phyloP scores from a whole-genome alignment of 1,284 basidiomycete genomes.

The Irpex sp. region DNA sequence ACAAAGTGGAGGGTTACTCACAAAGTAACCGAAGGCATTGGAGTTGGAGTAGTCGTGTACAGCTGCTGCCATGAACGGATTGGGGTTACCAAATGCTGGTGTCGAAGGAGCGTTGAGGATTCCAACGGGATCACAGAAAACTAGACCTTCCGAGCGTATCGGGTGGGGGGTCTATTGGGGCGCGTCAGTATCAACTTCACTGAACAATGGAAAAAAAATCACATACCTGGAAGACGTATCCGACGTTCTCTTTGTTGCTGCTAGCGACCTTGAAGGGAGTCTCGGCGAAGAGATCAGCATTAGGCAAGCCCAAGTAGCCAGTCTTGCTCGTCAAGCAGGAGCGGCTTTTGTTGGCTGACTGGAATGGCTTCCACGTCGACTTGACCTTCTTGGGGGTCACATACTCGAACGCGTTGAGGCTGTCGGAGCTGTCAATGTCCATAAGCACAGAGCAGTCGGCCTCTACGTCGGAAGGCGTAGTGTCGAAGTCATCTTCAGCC shows the following conservation, averaged over 20 bases:
- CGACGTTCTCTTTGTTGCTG: neutral
- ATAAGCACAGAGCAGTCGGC: neutral
- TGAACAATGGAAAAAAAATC: neutral
- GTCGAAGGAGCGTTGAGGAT: neutral
- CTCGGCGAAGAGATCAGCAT: neutral
- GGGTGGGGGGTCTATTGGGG: neutral
- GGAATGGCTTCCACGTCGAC: neutral
- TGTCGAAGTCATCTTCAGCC: neutral
- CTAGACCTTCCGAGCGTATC: neutral
- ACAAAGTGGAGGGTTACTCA: neutral
- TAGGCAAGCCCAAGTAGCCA: neutral
- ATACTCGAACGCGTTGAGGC: neutral
- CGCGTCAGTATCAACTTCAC: neutral
- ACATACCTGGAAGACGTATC: neutral
- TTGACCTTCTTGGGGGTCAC: neutral
- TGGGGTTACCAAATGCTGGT: neutral
- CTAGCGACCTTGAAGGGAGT: neutral
- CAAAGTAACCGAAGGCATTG: neutral
- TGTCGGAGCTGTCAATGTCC: neutral
- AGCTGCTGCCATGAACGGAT: neutral
- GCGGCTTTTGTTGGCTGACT: neutral
- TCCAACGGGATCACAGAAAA: neutral
- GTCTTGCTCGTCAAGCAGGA: neutral
- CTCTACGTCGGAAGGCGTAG: neutral
- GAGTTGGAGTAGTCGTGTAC: neutral